phyloP scores from a whole-genome alignment of 1,284 basidiomycete species.

The Cutaneotrichosporon sp. region DNA sequence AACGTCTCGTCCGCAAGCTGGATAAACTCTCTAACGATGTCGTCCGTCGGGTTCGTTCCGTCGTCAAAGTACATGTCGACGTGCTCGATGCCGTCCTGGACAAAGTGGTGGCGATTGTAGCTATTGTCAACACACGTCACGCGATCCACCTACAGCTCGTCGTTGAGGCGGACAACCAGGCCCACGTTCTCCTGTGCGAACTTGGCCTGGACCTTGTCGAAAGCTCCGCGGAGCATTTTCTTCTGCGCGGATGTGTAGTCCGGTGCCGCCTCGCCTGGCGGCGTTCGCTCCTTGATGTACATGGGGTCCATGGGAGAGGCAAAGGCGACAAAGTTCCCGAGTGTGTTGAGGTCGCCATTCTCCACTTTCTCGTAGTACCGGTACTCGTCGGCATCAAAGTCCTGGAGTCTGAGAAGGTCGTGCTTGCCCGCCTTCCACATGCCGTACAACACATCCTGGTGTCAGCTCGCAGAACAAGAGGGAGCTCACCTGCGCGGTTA shows the following conservation, averaged over 20 bases:
- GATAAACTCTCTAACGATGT: conserved; percentile 89
- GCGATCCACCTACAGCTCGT: conserved; percentile 60
- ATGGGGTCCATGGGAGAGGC: conserved; percentile 74
- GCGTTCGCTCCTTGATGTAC: conserved; percentile 27
- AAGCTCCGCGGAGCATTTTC: conserved; percentile 68
- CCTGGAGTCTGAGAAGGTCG: conserved; percentile 83
- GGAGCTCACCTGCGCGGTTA: conserved; percentile 67
- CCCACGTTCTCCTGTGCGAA: conserved; percentile 84
- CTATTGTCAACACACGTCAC: conserved; percentile 23
- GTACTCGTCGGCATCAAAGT: conserved; percentile 62
- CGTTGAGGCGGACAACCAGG: conserved; percentile 92
- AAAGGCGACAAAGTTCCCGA: conserved; percentile 82
- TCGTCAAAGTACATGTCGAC: conserved; percentile 89
- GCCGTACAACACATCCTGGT: conserved; percentile 84
- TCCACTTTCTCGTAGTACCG: conserved; percentile 92
- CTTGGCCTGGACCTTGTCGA: conserved; percentile 85
- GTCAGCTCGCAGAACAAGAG: conserved; percentile 14
- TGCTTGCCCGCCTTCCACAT: conserved; percentile 90
- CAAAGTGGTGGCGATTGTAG: conserved; percentile 82
- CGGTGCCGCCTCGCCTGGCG: conserved; percentile 2
- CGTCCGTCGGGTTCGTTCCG: conserved; percentile 77
- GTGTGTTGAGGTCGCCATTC: conserved; percentile 98
- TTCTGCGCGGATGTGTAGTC: conserved; percentile 9
- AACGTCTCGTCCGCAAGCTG: conserved; percentile 76
- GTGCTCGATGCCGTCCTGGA: conserved; percentile 84